Conservation (phyloP, 345 rosid species). For the Citrus reticulata region DNA sequence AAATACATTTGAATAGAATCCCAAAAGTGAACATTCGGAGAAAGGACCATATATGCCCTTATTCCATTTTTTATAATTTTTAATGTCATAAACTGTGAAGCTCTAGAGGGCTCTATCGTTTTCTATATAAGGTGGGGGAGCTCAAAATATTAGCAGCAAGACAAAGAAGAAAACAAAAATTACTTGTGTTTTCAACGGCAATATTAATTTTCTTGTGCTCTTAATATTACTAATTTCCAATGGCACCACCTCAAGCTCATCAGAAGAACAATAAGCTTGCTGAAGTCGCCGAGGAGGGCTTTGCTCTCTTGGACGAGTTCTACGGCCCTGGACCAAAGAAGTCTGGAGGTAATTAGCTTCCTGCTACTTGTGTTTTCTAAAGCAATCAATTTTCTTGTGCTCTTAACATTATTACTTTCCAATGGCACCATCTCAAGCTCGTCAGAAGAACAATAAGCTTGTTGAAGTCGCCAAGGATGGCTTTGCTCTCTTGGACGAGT, state of each 20-base stretch:
- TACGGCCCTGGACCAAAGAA: background rate
- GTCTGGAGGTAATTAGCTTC: background rate
- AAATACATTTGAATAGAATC: background rate
- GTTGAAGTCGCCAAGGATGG: background rate
- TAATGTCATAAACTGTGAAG: background rate
- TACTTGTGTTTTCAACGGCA: background rate
- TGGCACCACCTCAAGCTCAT: background rate
- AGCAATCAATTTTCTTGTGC: background rate
- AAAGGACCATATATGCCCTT: background rate
- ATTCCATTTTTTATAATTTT: too few species aligned
- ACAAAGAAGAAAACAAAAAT: background rate
- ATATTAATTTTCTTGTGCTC: background rate
- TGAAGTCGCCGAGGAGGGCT: background rate
- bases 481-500: background rate
- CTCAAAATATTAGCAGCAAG: background rate
- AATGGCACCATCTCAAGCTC: background rate
- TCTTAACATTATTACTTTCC: too few species aligned
- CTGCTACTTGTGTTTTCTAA: background rate
- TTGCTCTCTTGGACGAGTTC: background rate
- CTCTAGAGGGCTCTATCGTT: background rate
- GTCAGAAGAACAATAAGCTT: background rate
- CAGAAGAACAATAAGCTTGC: background rate
- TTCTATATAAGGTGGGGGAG: background rate
- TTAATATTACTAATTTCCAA: too few species aligned
- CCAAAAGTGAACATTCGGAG: background rate